Conservation (phyloP, 2,329 filamentous ascomycete species). For the Chrysosporium keratinophilum region DNA sequence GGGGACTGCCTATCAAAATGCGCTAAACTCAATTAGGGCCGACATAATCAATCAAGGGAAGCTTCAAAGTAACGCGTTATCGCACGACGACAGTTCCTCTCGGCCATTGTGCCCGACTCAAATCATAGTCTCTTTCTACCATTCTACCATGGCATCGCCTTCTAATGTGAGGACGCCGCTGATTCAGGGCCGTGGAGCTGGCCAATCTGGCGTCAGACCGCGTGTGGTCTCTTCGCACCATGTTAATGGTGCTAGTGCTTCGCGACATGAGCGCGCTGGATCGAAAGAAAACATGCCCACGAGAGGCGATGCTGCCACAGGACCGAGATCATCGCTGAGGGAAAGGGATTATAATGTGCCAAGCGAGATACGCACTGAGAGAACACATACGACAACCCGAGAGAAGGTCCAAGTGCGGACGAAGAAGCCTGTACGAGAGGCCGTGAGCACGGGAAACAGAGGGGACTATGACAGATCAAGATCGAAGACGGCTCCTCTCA, state of each 20-base stretch:
- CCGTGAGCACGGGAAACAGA: slow-evolving; percentile 24
- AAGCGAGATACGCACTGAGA: slow-evolving; percentile 33
- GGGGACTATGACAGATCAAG: slow-evolving; percentile 29
- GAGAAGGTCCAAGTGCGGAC: slow-evolving; percentile 53
- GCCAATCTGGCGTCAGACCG: slow-evolving; percentile 31
- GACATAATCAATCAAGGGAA: not conserved
- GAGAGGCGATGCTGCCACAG: slow-evolving; percentile 11
- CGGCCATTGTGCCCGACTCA: not conserved
- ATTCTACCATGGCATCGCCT: slow-evolving; percentile 16
- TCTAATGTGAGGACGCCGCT: slow-evolving; percentile 28
- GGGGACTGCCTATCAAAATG: slow-evolving; percentile 16
- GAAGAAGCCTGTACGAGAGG: slow-evolving; percentile 47
- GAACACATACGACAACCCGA: slow-evolving; percentile 47
- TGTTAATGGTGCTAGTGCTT: slow-evolving; percentile 21
- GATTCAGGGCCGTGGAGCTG: slow-evolving; percentile 33
- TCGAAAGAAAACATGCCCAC: slow-evolving; percentile 18
- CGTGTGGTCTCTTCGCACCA: slow-evolving; percentile 32
- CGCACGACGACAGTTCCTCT: not conserved
- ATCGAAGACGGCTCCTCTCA: slow-evolving; percentile 24
- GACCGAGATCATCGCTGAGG: slow-evolving; percentile 22
- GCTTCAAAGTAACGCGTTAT: not conserved
- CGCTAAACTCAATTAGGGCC: slow-evolving; percentile 20
- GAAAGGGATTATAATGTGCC: slow-evolving; percentile 30
- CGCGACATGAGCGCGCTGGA: slow-evolving; percentile 14
- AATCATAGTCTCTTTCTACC: slow-evolving; percentile 19